These are phyloP conservation scores for Plasmodium billcollinsi DNA, from an alignment of 169 alveolate genomes.

Conservation along the genomic window DNA sequence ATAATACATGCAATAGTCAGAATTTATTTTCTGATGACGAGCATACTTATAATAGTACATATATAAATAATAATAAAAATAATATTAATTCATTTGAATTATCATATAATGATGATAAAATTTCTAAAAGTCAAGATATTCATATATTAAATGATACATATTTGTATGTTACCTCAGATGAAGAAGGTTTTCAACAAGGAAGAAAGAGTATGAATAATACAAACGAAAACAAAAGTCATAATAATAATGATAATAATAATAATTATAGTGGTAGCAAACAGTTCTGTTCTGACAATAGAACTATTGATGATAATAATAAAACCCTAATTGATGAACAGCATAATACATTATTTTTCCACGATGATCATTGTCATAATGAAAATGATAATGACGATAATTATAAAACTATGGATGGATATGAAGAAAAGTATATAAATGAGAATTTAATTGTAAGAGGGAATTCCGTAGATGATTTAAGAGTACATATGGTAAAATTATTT, in stretches of 20 bases:
- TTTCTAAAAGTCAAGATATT: slow-evolving; percentile 22
- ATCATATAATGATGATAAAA: slow-evolving; percentile 29
- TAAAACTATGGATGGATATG: slow-evolving; percentile 28
- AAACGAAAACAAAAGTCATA: background rate
- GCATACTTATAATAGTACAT: slow-evolving; percentile 5
- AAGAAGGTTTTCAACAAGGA: slow-evolving; percentile 31
- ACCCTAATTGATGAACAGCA: slow-evolving; percentile 31
- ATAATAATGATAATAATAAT: too few relatives aligned
- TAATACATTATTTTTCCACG: slow-evolving; percentile 11
- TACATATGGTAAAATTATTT: slow-evolving; percentile 52
- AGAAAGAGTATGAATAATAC: slow-evolving; percentile 3
- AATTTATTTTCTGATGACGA: slow-evolving; percentile 33
- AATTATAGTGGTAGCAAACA: too few relatives aligned
- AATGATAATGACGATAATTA: slow-evolving; percentile 14
- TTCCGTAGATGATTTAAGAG: slow-evolving; percentile 61
- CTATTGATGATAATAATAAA: slow-evolving; percentile 49
- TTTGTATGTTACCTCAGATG: slow-evolving; percentile 73
- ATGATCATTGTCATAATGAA: background rate
- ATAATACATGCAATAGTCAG: slow-evolving; percentile 15
- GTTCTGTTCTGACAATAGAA: slow-evolving; percentile 4
- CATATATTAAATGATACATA: slow-evolving; percentile 64
- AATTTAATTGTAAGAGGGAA: slow-evolving; percentile 28
- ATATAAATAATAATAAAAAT: slow-evolving; percentile 16
- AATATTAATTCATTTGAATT: slow-evolving; percentile 30
- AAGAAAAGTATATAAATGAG: slow-evolving; percentile 17